Evolutionary conservation across 768 basidiomycete species (phyloP).

Genomic region (Mycena leptocephala): DNA sequence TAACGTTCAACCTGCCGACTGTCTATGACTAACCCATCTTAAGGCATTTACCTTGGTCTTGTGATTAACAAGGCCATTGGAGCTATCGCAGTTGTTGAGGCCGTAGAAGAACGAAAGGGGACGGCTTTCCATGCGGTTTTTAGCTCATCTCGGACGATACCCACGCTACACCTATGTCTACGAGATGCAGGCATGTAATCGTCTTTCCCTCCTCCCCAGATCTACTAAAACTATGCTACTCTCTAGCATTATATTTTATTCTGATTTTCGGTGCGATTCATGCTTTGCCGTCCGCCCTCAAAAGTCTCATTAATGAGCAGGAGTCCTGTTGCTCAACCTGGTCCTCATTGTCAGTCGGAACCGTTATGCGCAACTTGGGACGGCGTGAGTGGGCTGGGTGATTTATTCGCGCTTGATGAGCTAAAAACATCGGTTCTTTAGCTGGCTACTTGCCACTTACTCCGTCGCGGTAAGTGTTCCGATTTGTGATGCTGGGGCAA

Average conservation of each 20-base stretch:
- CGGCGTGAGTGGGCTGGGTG: not conserved
- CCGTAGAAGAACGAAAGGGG: not conserved
- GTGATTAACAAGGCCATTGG: conserved; percentile 1
- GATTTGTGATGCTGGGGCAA: not conserved
- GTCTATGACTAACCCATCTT: not conserved
- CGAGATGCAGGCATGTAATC: conserved; percentile 7
- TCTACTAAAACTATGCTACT: not conserved
- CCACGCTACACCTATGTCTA: conserved; percentile 10
- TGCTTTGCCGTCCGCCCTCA: not conserved
- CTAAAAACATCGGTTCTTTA: not conserved
- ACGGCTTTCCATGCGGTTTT: not conserved
- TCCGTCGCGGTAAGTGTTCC: conserved; percentile 11
- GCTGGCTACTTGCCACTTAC: conserved; percentile 24
- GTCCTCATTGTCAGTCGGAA: conserved; percentile 1
- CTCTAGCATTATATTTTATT: conserved; percentile 11
- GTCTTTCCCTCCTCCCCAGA: not conserved
- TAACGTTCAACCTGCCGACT: not conserved
- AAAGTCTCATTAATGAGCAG: not conserved
- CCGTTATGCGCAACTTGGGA: conserved; percentile 18
- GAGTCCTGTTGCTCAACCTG: conserved; percentile 11
- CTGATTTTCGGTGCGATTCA: conserved; percentile 8
- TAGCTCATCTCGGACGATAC: not conserved
- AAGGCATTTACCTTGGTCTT: conserved; percentile 21
- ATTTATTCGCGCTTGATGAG: not conserved
- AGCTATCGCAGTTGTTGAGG: not conserved